Conservation (phyloP, 495 filamentous ascomycete genomes). For the Hyaloscypha bicolor region DNA sequence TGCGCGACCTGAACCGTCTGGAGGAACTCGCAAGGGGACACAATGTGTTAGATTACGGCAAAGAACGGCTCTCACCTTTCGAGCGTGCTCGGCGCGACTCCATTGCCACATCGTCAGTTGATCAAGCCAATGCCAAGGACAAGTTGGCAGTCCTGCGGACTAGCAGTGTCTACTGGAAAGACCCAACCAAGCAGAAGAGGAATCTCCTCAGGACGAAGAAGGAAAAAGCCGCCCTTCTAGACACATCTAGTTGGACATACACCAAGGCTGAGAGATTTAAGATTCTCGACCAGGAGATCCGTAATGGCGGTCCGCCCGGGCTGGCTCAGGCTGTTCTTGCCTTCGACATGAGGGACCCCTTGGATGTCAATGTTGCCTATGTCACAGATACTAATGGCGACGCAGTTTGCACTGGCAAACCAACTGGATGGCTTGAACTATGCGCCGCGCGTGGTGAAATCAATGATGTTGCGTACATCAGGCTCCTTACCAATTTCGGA, state of each 20-base stretch:
- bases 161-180: constrained; percentile 7
- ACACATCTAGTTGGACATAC: constrained; percentile 1
- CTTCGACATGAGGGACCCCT: constrained; percentile 7
- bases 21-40: neutral
- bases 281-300: constrained; percentile 7
- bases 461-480: constrained; percentile 7
- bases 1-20: constrained; percentile 1
- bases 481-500: constrained; percentile 8
- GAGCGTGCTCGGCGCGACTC: neutral
- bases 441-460: neutral
- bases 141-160: constrained; percentile 2
- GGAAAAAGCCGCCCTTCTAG: constrained; percentile 3
- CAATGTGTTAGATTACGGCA: neutral
- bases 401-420: constrained; percentile 5
- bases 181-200: constrained; percentile 12
- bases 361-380: constrained; percentile 10
- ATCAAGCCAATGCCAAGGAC: neutral
- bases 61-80: neutral
- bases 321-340: constrained; percentile 6
- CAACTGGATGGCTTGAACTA: constrained; percentile 7
- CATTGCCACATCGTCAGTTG: neutral
- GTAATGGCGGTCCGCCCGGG: constrained; percentile 1
- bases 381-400: constrained; percentile 2
- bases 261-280: constrained; percentile 6
- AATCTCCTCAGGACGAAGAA: constrained; percentile 11